These are phyloP conservation scores for Anisodus acutangulus DNA, from an alignment of 257 asterid species.

Conservation along the genomic window DNA sequence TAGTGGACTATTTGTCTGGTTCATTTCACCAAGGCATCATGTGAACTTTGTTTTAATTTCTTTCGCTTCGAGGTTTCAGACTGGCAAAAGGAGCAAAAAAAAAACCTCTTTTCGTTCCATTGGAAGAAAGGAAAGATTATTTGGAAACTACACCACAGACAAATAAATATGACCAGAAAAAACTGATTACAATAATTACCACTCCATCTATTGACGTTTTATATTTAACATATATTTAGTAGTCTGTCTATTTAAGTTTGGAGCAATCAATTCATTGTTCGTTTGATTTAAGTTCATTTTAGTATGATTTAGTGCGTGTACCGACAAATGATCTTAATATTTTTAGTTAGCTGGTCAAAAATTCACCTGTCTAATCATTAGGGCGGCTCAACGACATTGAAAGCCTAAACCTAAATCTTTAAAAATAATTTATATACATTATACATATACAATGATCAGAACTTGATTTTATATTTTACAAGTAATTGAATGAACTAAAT, in stretches of 20 bases:
- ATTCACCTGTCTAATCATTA: no score
- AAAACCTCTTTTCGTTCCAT: no score
- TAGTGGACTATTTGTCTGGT: background rate
- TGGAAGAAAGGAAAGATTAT: no score
- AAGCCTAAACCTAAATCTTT: no score
- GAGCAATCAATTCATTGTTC: background rate
- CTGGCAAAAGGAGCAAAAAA: background rate
- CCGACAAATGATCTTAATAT: no score
- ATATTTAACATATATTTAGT: background rate
- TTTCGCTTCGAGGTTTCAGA: background rate
- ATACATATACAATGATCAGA: no score
- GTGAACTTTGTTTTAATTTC: background rate
- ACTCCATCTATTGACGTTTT: background rate
- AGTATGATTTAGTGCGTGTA: background rate
- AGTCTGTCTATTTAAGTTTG: background rate
- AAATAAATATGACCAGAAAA: background rate
- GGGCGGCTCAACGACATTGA: no score
- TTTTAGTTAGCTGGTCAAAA: no score
- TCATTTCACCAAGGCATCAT: conserved; percentile 11
- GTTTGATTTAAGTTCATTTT: background rate
- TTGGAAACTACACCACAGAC: background rate
- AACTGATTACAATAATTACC: background rate
- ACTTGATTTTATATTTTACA: no score
- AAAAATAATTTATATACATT: no score
- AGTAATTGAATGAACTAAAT: no score